Percentiles rank a stretch among this genome's conserved stretches.
Evolutionary conservation across 805 yeast species (phyloP).

Genomic region (Pichia nanzhaoensis): DNA sequence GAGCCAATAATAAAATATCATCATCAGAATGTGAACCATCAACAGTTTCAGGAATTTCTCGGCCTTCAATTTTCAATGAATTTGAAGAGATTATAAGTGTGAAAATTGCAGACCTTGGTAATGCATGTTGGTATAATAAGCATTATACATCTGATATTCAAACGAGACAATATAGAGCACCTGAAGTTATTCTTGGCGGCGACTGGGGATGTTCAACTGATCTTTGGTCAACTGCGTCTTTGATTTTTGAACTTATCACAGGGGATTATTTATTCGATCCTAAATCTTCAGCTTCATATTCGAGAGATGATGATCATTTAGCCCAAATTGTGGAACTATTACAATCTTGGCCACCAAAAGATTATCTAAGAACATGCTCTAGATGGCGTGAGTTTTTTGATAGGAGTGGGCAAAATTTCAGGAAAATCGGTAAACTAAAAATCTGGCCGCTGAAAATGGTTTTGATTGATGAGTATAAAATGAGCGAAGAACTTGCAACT

Average conservation of each 20-base stretch:
- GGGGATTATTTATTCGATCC: conserved; percentile 62
- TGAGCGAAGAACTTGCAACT: conserved; percentile 32
- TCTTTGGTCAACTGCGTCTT: conserved; percentile 54
- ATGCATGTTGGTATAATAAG: conserved; percentile 56
- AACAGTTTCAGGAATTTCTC: background rate
- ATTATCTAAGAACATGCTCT: conserved; percentile 35
- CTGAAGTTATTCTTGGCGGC: conserved; percentile 53
- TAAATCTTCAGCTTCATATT: conserved; percentile 39
- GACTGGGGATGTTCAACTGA: conserved; percentile 61
- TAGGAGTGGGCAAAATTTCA: conserved; percentile 29
- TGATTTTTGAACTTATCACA: conserved; percentile 52
- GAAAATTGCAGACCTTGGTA: conserved; percentile 65
- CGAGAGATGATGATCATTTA: conserved; percentile 55
- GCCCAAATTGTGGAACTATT: conserved; percentile 56
- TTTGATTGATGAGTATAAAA: conserved; percentile 42
- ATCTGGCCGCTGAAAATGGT: conserved; percentile 47
- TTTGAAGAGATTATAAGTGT: conserved; percentile 35
- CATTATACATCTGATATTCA: conserved; percentile 66
- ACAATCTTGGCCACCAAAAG: conserved; percentile 31
- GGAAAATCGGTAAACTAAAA: conserved; percentile 41
- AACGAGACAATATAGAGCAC: conserved; percentile 61
- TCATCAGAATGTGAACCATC: background rate
- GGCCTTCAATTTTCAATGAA: conserved; percentile 16
- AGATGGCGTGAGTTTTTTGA: conserved; percentile 37
- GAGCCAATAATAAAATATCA: background rate